A percentile compares a stretch with the other conserved stretches of the same genome.
Evolutionary conservation across 2,329 filamentous ascomycete species (phyloP).

Genomic region (Colletotrichum tropicicola): DNA sequence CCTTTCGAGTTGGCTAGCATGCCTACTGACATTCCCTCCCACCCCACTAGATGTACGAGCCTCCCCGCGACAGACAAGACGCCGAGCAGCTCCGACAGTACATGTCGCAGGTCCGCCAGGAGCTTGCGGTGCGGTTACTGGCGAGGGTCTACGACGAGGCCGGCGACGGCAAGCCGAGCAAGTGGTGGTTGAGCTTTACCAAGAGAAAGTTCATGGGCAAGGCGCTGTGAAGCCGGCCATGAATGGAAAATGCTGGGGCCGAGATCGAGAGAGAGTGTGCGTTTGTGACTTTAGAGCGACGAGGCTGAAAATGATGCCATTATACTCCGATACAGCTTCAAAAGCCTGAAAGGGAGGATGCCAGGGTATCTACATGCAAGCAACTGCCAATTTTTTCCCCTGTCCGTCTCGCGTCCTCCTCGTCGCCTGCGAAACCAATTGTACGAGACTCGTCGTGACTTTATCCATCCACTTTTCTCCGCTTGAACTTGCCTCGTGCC

Average conservation of each 20-base stretch:
- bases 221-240: slow-evolving; percentile 64
- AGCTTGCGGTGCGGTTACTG: slow-evolving; percentile 84
- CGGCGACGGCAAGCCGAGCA: slow-evolving; percentile 73
- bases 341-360: slow-evolving; percentile 12
- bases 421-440: neutral
- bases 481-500: slow-evolving; percentile 82
- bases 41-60: slow-evolving; percentile 82
- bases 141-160: slow-evolving; percentile 86
- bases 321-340: slow-evolving; percentile 1
- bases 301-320: slow-evolving; percentile 19
- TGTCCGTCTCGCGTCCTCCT: neutral
- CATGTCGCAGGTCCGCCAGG: slow-evolving; percentile 91
- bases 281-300: slow-evolving; percentile 23
- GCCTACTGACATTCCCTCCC: neutral
- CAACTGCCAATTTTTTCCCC: neutral
- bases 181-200: slow-evolving; percentile 99
- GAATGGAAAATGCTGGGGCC: neutral
- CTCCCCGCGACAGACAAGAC: slow-evolving; percentile 86
- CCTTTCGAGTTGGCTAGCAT: neutral
- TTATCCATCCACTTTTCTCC: slow-evolving; percentile 65
- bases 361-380: slow-evolving; percentile 22
- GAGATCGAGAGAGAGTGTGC: neutral
- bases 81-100: slow-evolving; percentile 91
- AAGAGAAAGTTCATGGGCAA: slow-evolving; percentile 99
- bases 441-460: neutral